phyloP scores from a whole-genome alignment of 805 yeast species.

The Saccharomyces paradoxus region DNA sequence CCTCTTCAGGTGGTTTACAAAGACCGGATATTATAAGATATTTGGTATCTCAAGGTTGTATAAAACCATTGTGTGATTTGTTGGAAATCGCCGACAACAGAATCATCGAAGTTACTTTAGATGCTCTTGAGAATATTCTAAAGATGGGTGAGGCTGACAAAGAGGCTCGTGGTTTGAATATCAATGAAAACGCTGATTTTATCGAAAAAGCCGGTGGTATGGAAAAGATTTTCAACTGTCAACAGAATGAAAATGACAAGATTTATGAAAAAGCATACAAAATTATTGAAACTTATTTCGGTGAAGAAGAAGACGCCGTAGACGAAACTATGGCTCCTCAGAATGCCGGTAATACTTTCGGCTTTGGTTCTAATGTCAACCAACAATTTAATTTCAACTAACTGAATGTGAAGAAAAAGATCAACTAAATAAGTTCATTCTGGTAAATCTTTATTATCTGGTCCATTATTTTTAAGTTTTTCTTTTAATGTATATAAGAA shows the following conservation, averaged over 20 bases:
- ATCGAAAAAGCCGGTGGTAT: conserved; percentile 98
- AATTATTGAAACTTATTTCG: conserved; percentile 86
- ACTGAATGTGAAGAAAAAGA: not conserved
- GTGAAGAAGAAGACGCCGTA: conserved; percentile 65
- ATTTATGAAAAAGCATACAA: conserved; percentile 85
- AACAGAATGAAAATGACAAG: conserved; percentile 82
- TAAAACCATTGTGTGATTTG: conserved; percentile 92
- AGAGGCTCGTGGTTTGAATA: conserved; percentile 58
- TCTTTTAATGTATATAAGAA: not conserved
- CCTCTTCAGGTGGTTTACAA: conserved; percentile 88
- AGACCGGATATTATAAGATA: conserved; percentile 91
- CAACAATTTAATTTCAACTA: conserved; percentile 36
- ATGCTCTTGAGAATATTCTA: conserved; percentile 87
- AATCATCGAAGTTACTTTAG: conserved; percentile 89
- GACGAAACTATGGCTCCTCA: conserved; percentile 75
- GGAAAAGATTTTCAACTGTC: conserved; percentile 91
- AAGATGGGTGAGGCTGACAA: conserved; percentile 91
- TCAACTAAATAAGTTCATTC: not conserved
- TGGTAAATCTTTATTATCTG: not conserved
- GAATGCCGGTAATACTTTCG: conserved; percentile 75
- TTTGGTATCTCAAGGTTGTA: conserved; percentile 90
- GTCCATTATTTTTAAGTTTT: not conserved
- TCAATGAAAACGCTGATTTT: conserved; percentile 81
- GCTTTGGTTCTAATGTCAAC: conserved; percentile 66
- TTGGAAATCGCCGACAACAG: conserved; percentile 81